phyloP scores from a whole-genome alignment of 2,329 filamentous ascomycete species.

The Tolypocladium capitatum region DNA sequence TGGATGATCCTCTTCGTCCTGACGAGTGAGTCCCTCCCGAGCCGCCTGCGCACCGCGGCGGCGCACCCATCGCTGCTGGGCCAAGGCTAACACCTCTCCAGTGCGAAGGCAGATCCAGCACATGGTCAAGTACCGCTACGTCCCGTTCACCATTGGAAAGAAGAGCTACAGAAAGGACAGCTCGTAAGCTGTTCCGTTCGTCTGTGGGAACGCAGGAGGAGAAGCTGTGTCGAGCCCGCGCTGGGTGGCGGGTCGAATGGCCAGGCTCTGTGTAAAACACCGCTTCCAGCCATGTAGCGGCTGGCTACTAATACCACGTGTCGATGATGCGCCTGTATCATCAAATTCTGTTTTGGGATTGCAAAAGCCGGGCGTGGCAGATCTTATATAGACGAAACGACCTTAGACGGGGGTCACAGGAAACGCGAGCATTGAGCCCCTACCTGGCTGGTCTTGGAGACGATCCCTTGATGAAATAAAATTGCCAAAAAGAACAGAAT shows the following conservation, averaged over 20 bases:
- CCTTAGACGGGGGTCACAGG: not conserved
- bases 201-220: not conserved
- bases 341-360: not conserved
- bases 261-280: not conserved
- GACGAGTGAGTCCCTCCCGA: constrained; percentile 59
- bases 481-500: not conserved
- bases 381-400: not conserved
- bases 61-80: not conserved
- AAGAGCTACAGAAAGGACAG: constrained; percentile 59
- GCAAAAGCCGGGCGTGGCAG: not conserved
- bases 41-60: not conserved
- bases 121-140: constrained; percentile 99
- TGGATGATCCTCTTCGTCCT: constrained; percentile 94
- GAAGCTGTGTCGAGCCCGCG: not conserved
- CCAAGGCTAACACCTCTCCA: constrained; percentile 21
- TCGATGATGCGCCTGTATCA: not conserved
- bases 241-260: not conserved
- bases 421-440: not conserved
- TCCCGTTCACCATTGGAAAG: constrained; percentile 88
- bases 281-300: not conserved
- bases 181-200: constrained; percentile 17
- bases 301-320: not conserved
- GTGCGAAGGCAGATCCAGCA: constrained; percentile 99
- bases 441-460: not conserved
- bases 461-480: constrained; percentile 2